phyloP scores from a whole-genome alignment of 129 eudicot species.

The Saussurea involucrata region DNA sequence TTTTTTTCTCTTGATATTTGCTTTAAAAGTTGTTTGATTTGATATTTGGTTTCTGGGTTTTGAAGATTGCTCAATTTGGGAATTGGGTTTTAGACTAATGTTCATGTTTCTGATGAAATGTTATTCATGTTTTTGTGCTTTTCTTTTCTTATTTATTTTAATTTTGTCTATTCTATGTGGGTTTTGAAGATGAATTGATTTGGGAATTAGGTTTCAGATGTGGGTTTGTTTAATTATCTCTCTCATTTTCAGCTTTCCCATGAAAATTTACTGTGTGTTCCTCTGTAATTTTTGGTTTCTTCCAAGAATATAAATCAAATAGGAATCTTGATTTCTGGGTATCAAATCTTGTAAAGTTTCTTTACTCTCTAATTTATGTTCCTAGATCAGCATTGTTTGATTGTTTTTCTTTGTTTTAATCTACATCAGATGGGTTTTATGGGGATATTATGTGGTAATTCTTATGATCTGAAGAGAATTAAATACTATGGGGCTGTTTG shows the following conservation, averaged over 20 bases:
- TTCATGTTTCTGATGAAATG: neutral
- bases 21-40: neutral
- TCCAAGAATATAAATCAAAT: neutral
- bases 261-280: neutral
- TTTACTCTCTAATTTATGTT: no score
- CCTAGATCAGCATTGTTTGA: neutral
- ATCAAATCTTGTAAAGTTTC: neutral
- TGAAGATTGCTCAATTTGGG: constrained; percentile 4
- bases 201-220: constrained; percentile 2
- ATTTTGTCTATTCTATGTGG: neutral
- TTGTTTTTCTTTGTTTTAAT: neutral
- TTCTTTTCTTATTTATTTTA: neutral
- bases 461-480: neutral
- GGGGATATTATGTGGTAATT: neutral
- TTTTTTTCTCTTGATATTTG: no score
- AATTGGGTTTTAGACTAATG: neutral
- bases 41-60: neutral
- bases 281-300: neutral
- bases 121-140: neutral
- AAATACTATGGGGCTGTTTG: no score
- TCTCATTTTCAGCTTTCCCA: neutral
- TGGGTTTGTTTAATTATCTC: neutral
- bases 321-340: neutral
- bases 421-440: neutral
- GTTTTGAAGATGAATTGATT: neutral